A percentile compares a stretch with the other conserved stretches of the same genome.
These are phyloP conservation scores for Polygonum aviculare DNA, from an alignment of 148 eudicot genomes.

Conservation along the genomic window DNA sequence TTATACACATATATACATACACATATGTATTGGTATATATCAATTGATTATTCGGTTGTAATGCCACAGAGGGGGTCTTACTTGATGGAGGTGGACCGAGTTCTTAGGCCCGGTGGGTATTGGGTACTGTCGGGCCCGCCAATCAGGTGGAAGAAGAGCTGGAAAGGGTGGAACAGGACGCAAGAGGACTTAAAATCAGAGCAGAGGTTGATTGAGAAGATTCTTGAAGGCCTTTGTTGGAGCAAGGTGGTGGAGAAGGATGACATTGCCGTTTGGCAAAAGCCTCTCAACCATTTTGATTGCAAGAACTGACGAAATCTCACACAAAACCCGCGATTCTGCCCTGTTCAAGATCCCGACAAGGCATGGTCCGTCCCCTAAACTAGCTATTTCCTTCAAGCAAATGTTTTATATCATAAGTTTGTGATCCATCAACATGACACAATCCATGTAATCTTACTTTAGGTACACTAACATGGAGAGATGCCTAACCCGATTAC, in stretches of 20 bases:
- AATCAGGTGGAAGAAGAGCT: neutral
- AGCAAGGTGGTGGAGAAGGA: neutral
- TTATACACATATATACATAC: neutral
- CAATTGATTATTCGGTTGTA: neutral
- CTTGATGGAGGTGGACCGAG: constrained; percentile 6
- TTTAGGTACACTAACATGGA: constrained; percentile 71
- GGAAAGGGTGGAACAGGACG: neutral
- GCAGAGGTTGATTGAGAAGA: neutral
- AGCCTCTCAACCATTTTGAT: neutral
- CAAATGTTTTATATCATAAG: no score
- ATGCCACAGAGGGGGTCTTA: neutral
- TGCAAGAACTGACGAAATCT: neutral
- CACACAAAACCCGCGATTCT: constrained; percentile 15
- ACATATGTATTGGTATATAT: neutral
- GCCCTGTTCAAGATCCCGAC: constrained; percentile 54
- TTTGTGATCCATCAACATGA: no score
- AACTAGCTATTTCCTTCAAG: no score
- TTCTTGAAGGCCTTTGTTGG: neutral
- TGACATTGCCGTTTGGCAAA: constrained; percentile 1
- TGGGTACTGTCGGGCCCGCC: neutral
- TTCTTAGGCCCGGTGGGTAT: neutral
- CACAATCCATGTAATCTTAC: neutral
- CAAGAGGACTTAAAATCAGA: neutral
- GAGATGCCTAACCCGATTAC: constrained; percentile 53
- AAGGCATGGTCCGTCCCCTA: constrained; percentile 47